These are phyloP conservation scores for Pseudevernia furfuracea DNA, from an alignment of 495 filamentous ascomycete genomes.

Conservation along the genomic window DNA sequence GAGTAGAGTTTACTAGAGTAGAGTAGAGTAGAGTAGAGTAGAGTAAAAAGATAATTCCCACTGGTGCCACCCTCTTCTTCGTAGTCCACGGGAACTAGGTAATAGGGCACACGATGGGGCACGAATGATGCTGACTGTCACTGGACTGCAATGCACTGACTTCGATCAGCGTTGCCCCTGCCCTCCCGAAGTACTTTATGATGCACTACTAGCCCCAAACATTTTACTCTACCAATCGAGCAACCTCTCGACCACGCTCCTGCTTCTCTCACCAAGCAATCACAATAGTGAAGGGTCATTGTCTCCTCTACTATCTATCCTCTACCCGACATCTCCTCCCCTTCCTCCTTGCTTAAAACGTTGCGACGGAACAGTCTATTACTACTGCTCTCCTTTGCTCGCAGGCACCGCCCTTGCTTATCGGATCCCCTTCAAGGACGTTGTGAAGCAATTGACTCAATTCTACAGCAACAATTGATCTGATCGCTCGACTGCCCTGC, in stretches of 20 bases:
- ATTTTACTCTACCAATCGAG: background rate
- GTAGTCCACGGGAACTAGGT: conserved; percentile 8
- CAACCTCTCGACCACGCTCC: background rate
- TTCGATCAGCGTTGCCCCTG: conserved; percentile 9
- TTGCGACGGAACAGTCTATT: background rate
- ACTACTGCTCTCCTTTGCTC: background rate
- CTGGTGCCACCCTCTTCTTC: background rate
- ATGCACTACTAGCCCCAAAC: background rate
- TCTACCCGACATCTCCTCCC: background rate
- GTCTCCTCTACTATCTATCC: background rate
- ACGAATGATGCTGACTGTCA: background rate
- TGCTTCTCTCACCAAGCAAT: too few species aligned
- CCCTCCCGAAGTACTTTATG: too few species aligned
- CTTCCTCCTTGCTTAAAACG: conserved; percentile 5
- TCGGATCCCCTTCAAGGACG: background rate
- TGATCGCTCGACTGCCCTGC: background rate
- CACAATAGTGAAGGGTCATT: background rate
- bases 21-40: too few species aligned
- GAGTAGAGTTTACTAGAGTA: too few species aligned
- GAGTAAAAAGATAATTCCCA: too few species aligned
- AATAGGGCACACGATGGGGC: background rate
- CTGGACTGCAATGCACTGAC: background rate
- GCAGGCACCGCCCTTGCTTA: conserved; percentile 1
- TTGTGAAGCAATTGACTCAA: conserved; percentile 1
- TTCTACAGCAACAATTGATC: background rate